These are phyloP conservation scores for Neurospora discreta DNA, from an alignment of 495 filamentous ascomycete genomes.

Conservation along the genomic window DNA sequence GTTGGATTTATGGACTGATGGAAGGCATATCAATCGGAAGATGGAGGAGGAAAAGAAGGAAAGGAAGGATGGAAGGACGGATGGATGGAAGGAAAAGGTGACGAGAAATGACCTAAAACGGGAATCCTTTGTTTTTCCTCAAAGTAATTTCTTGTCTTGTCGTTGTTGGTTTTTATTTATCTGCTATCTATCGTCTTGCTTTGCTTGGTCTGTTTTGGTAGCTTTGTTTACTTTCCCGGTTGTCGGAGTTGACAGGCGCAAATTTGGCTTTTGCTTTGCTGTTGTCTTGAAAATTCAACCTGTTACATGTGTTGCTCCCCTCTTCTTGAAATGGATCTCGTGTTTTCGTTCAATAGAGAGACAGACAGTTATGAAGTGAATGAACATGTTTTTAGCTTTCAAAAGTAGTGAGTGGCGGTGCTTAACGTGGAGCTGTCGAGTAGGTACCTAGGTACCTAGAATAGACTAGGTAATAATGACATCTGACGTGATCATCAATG, in stretches of 20 bases:
- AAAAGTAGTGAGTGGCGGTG: too few species aligned
- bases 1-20: not conserved
- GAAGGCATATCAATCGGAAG: not conserved
- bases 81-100: not conserved
- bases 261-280: not conserved
- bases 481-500: too few species aligned
- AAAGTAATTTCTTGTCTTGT: not conserved
- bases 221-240: not conserved
- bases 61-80: not conserved
- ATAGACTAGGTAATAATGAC: too few species aligned
- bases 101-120: not conserved
- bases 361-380: too few species aligned
- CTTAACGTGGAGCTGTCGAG: too few species aligned
- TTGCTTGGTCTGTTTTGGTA: not conserved
- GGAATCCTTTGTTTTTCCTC: not conserved
- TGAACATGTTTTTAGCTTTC: too few species aligned
- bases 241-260: not conserved
- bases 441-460: too few species aligned
- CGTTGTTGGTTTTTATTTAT: not conserved
- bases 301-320: too few species aligned
- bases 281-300: too few species aligned
- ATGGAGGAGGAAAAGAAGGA: not conserved
- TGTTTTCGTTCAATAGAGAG: too few species aligned
- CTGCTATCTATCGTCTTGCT: not conserved
- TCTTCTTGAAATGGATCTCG: too few species aligned